Conservation (phyloP, 2,329 filamentous ascomycete genomes). For the Colletotrichum paranaense region DNA sequence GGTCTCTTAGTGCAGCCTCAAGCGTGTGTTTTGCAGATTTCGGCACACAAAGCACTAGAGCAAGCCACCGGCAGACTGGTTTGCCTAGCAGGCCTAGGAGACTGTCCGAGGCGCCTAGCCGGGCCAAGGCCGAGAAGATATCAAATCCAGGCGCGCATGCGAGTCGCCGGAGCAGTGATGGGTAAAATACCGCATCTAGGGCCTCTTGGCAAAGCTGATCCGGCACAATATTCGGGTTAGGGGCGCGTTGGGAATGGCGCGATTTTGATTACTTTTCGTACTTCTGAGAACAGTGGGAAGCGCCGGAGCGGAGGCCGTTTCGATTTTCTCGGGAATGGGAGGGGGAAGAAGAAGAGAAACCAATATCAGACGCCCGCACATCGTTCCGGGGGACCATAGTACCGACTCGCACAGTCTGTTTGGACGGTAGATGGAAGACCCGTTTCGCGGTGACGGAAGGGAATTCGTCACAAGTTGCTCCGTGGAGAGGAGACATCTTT, state of each 20-base stretch:
- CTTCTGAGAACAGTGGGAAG: neutral
- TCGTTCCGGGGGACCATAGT: neutral
- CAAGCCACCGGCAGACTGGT: neutral
- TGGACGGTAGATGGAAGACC: neutral
- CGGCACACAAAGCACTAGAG: neutral
- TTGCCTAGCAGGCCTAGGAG: neutral
- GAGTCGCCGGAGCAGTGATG: neutral
- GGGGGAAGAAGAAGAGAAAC: neutral
- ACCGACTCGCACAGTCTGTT: neutral
- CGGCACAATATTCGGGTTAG: neutral
- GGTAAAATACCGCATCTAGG: slow-evolving; percentile 27
- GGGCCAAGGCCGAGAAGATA: neutral
- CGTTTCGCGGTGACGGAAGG: slow-evolving; percentile 18
- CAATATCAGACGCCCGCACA: slow-evolving; percentile 5
- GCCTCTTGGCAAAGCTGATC: slow-evolving; percentile 22
- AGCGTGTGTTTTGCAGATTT: neutral
- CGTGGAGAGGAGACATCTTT: neutral
- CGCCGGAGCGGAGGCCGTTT: slow-evolving; percentile 22
- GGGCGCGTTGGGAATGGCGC: slow-evolving; percentile 18
- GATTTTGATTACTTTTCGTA: neutral
- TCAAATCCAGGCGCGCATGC: neutral
- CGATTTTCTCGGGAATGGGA: neutral
- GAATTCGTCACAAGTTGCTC: slow-evolving; percentile 18
- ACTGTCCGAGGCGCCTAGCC: neutral
- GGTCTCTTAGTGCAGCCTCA: neutral